phyloP scores from a whole-genome alignment of 2,329 filamentous ascomycete genomes.

The Dactylella cylindrospora region DNA sequence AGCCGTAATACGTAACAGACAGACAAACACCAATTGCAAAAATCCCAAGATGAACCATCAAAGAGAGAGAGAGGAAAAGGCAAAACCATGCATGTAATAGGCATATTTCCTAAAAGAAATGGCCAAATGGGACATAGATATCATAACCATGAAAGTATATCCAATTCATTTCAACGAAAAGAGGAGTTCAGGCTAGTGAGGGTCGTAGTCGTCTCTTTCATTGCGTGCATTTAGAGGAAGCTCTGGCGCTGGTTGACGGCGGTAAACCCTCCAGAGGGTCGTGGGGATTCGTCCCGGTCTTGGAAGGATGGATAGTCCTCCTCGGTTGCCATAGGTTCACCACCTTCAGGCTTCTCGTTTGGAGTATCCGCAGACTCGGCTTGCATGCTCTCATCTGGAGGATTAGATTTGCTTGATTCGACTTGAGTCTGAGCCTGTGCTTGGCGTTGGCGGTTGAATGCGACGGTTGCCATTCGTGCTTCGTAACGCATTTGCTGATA shows the following conservation, averaged over 20 bases:
- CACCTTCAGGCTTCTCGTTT: constrained; percentile 33
- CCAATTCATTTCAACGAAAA: constrained; percentile 2
- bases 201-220: background rate
- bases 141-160: too few species aligned
- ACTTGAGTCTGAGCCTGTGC: constrained; percentile 43
- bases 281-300: constrained; percentile 36
- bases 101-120: too few species aligned
- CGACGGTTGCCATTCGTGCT: constrained; percentile 43
- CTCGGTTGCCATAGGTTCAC: constrained; percentile 41
- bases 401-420: constrained; percentile 5
- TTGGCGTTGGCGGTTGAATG: constrained; percentile 44
- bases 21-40: constrained; percentile 15
- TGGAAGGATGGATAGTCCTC: constrained; percentile 39
- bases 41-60: constrained; percentile 17
- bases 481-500: constrained; percentile 48
- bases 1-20: background rate
- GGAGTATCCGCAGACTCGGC: constrained; percentile 41
- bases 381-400: constrained; percentile 18
- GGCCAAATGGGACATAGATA: too few species aligned
- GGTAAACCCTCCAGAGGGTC: constrained; percentile 46
- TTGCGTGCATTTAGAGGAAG: constrained; percentile 16
- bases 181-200: too few species aligned
- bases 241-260: constrained; percentile 46
- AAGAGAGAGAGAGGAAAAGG: background rate
- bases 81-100: too few species aligned